Conservation (phyloP, 768 basidiomycete genomes). For the Mycena maculata region DNA sequence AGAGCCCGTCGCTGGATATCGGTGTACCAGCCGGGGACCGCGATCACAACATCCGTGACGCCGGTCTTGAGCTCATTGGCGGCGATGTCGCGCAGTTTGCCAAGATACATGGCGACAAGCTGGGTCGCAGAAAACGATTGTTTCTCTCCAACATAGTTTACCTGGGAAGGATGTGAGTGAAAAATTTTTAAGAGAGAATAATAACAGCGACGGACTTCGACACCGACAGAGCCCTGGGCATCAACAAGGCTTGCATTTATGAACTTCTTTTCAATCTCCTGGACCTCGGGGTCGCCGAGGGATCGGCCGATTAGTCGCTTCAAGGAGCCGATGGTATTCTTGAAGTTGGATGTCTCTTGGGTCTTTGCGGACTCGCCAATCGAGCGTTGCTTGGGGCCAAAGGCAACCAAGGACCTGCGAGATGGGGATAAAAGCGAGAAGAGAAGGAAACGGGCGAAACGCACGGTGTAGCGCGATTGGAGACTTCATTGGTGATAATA, state of each 20-base stretch:
- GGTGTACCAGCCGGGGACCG: constrained; percentile 97
- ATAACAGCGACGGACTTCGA: constrained; percentile 69
- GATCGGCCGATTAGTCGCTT: constrained; percentile 92
- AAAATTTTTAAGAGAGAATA: constrained; percentile 19
- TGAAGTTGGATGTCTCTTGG: constrained; percentile 97
- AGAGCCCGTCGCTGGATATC: constrained; percentile 92
- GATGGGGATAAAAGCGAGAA: constrained; percentile 7
- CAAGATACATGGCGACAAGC: constrained; percentile 90
- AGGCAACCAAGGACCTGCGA: constrained; percentile 90
- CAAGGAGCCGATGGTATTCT: constrained; percentile 93
- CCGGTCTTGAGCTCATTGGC: constrained; percentile 84
- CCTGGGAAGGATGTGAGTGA: constrained; percentile 58
- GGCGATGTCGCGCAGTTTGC: constrained; percentile 90
- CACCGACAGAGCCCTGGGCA: constrained; percentile 83
- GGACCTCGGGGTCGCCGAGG: constrained; percentile 82
- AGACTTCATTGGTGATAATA: constrained; percentile 98
- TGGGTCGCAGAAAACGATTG: constrained; percentile 88
- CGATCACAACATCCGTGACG: constrained; percentile 93
- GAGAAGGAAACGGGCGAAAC: constrained; percentile 44
- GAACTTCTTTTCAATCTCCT: constrained; percentile 89
- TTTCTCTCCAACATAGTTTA: constrained; percentile 88
- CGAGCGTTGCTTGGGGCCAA: constrained; percentile 89
- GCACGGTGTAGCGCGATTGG: constrained; percentile 95
- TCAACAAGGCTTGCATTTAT: constrained; percentile 90
- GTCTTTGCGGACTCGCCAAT: constrained; percentile 98